phyloP scores from a whole-genome alignment of 2,329 filamentous ascomycete genomes.

The Pezicula radicicola region DNA sequence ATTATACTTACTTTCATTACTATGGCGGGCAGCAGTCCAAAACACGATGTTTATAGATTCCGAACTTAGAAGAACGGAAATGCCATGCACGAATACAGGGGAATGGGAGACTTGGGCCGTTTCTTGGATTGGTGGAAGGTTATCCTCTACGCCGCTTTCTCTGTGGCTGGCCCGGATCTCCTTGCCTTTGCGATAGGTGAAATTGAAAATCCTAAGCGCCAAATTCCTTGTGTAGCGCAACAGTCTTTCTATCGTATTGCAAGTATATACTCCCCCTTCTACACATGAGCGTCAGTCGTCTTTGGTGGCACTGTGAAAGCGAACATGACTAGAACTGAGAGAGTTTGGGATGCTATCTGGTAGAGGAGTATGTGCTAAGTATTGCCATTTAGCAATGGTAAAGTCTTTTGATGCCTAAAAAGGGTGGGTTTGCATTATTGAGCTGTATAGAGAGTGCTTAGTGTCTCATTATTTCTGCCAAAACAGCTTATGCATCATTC shows the following conservation, averaged over 20 bases:
- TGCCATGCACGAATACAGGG: neutral
- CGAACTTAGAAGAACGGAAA: neutral
- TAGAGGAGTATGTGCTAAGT: too few relatives aligned
- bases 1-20: neutral
- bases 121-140: neutral
- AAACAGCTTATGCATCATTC: too few relatives aligned
- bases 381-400: too few relatives aligned
- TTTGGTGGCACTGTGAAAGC: too few relatives aligned
- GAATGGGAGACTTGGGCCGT: neutral
- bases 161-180: conserved; percentile 36
- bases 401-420: too few relatives aligned
- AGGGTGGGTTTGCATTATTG: too few relatives aligned
- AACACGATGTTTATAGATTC: neutral
- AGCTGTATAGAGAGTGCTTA: too few relatives aligned
- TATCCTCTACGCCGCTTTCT: neutral
- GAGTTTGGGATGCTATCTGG: too few relatives aligned
- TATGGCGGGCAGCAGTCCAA: neutral
- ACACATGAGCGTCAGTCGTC: too few relatives aligned
- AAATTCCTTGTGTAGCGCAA: conserved; percentile 44
- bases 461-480: too few relatives aligned
- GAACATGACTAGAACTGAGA: too few relatives aligned
- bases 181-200: conserved; percentile 52
- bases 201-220: conserved; percentile 44
- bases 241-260: conserved; percentile 51
- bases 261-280: conserved; percentile 59